These are phyloP conservation scores for Andalucia godoyi DNA, from an alignment of 78 protist species.

Conservation along the genomic window DNA sequence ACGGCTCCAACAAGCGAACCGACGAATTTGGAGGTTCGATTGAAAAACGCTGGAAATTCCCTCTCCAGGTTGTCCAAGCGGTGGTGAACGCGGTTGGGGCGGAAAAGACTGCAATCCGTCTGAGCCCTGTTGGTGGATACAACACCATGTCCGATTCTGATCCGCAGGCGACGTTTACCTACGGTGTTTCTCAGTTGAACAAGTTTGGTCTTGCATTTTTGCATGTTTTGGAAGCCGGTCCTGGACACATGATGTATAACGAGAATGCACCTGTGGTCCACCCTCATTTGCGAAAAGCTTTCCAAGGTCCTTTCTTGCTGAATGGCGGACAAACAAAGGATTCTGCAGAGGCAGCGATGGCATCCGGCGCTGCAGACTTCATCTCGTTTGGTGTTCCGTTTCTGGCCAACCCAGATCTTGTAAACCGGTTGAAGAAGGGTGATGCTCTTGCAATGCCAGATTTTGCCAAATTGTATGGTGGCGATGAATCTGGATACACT, in stretches of 20 bases:
- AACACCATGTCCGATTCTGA: not conserved
- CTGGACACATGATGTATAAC: not conserved
- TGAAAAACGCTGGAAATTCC: constrained; percentile 46
- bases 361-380: not conserved
- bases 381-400: constrained; percentile 5
- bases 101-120: not conserved
- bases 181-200: not conserved
- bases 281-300: not conserved
- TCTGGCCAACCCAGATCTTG: constrained; percentile 17
- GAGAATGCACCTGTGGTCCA: not conserved
- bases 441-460: not conserved
- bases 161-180: not conserved
- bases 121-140: not conserved
- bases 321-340: not conserved
- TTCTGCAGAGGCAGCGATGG: not conserved
- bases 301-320: not conserved
- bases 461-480: not conserved
- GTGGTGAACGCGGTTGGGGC: not conserved
- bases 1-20: constrained; percentile 49
- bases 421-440: not conserved
- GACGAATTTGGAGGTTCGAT: constrained; percentile 78
- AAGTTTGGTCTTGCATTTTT: not conserved
- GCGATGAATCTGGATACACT: too few relatives aligned
- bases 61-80: constrained; percentile 23
- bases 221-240: not conserved